These are phyloP conservation scores for Saccharum hybrid DNA, from an alignment of 202 grass and related monocot genomes.

Conservation along the genomic window DNA sequence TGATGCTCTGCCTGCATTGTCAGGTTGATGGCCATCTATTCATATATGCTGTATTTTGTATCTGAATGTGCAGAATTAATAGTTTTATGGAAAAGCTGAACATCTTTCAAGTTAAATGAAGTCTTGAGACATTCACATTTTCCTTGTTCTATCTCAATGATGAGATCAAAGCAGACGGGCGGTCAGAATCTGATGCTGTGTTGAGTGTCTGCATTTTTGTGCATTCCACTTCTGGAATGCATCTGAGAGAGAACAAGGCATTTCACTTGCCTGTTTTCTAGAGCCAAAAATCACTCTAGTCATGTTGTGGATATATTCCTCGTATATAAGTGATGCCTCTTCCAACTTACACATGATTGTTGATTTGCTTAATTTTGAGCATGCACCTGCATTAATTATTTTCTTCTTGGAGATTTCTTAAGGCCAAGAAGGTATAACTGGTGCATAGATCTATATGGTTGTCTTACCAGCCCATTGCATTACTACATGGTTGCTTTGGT, in stretches of 20 bases:
- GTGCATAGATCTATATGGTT: slow-evolving; percentile 61
- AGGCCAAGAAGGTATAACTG: slow-evolving; percentile 30
- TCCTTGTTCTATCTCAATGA: neutral
- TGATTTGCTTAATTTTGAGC: neutral
- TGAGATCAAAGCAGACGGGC: neutral
- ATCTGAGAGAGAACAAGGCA: neutral
- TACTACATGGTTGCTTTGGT: slow-evolving; percentile 48
- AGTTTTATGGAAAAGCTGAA: neutral
- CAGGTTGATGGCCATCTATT: neutral
- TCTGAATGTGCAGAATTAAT: neutral
- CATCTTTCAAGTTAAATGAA: neutral
- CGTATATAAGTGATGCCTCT: neutral
- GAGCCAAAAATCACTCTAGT: neutral
- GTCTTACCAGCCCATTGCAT: slow-evolving; percentile 69
- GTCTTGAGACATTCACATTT: neutral
- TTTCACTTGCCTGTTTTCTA: neutral
- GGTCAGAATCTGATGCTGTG: neutral
- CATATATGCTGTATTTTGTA: neutral
- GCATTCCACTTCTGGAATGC: neutral
- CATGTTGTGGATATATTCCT: neutral
- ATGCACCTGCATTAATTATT: slow-evolving; percentile 25
- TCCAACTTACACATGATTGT: neutral
- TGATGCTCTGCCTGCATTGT: neutral
- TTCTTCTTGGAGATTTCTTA: slow-evolving; percentile 46
- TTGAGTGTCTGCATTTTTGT: slow-evolving; percentile 9